These are phyloP conservation scores for Papiliotrema laurentii DNA, from an alignment of 1,284 basidiomycete genomes.

Conservation along the genomic window DNA sequence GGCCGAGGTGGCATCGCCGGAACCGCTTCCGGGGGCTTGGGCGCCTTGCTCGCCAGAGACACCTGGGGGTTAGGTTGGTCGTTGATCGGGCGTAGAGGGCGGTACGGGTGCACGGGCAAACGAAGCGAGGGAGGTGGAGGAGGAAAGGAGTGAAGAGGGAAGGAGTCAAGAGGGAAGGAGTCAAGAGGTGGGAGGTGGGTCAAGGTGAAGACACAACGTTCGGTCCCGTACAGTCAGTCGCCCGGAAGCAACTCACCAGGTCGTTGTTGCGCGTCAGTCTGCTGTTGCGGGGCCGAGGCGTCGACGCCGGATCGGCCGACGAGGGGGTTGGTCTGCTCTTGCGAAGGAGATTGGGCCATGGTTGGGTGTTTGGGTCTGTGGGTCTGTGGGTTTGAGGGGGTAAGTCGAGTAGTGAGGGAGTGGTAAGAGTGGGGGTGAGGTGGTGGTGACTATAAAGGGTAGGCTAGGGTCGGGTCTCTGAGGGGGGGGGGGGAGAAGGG, in stretches of 20 bases:
- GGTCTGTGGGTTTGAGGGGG: background rate
- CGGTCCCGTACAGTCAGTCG: too few relatives aligned
- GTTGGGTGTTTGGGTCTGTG: background rate
- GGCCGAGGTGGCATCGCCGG: background rate
- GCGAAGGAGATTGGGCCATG: slow-evolving; percentile 3
- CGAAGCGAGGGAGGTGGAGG: too few relatives aligned
- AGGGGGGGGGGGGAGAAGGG: too few relatives aligned
- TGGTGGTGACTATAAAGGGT: too few relatives aligned
- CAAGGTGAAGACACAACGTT: background rate
- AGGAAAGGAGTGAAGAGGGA: too few relatives aligned
- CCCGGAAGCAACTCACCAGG: slow-evolving; percentile 2
- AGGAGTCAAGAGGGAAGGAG: too few relatives aligned
- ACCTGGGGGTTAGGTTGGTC: background rate
- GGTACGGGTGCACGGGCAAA: too few relatives aligned
- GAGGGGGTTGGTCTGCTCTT: background rate
- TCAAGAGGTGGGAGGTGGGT: background rate
- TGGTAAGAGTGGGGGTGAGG: background rate
- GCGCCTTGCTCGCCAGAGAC: background rate
- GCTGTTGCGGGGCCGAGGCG: background rate
- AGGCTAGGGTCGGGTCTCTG: too few relatives aligned
- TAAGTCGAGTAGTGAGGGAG: background rate
- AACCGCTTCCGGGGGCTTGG: background rate
- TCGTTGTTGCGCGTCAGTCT: slow-evolving; percentile 8
- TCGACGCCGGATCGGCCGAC: background rate
- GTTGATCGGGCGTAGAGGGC: background rate